Evolutionary conservation across 768 basidiomycete genomes (phyloP).

Genomic region (Psilocybe cubensis): DNA sequence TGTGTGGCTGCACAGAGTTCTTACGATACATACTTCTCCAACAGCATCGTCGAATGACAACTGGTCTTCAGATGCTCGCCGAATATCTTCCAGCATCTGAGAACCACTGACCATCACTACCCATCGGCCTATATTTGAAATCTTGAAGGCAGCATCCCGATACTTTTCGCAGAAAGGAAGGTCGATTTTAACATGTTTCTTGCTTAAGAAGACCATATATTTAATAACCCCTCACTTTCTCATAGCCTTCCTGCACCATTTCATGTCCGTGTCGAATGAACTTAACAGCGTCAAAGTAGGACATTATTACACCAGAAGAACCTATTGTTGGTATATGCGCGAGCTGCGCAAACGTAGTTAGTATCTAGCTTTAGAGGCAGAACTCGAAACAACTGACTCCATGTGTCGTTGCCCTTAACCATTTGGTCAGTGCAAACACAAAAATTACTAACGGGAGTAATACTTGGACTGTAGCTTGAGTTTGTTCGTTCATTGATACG

Average conservation of each 20-base stretch:
- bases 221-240: not conserved
- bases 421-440: not conserved
- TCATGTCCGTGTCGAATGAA: slow-evolving; percentile 5
- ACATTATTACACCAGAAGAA: slow-evolving; percentile 8
- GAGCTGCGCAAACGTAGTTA: not conserved
- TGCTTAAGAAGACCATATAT: too few relatives aligned
- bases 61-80: slow-evolving; percentile 9
- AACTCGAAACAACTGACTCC: not conserved
- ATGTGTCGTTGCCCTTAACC: slow-evolving; percentile 1
- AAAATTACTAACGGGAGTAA: too few relatives aligned
- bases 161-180: slow-evolving; percentile 1
- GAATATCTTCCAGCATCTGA: slow-evolving; percentile 13
- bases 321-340: slow-evolving; percentile 14
- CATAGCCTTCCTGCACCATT: slow-evolving; percentile 12
- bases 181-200: not conserved
- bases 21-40: not conserved
- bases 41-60: slow-evolving; percentile 12
- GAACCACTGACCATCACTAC: slow-evolving; percentile 12
- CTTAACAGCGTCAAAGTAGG: slow-evolving; percentile 10
- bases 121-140: slow-evolving; percentile 7
- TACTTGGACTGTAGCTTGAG: too few relatives aligned
- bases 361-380: too few relatives aligned
- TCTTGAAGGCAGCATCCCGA: slow-evolving; percentile 10
- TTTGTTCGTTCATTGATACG: too few relatives aligned
- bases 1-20: not conserved